Evolutionary conservation across 805 yeast genomes (phyloP), one percentile per base, ranked within the genome.

Genomic region (Saccharomyces kudriavzevii): DNA sequence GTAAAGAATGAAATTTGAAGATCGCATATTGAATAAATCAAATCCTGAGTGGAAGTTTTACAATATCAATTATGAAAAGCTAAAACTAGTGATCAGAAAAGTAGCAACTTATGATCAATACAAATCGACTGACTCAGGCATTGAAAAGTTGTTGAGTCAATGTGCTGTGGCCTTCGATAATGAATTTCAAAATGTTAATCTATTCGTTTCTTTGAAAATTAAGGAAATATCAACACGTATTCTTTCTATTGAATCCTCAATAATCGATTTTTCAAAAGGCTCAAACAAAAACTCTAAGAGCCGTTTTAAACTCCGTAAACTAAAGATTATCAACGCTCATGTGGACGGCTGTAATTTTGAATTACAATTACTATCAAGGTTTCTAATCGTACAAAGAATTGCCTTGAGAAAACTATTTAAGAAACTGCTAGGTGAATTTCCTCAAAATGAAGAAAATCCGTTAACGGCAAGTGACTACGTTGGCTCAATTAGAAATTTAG

Each of bases 1-100:
- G 11, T 35, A 35, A 6, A 35, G 14, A 29, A 91, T 91, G 98
- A 92, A 89, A 71, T 91, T 90, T 69, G 96, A 97, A 50, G 76
- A 81, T 45, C 90, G 86, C 63, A 76, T 91, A 24, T 74, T 79
- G 51, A 82, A 80, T 58, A 77, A 89, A 60, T 86, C 96, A 11
- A 86, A 89, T 25, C 89, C 91, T 1, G 94, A 88, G 72, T 91
- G 98, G 97, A 79, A 80, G 61, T 79, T 81, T 56, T 85, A 88
- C 70, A 89, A 91, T 68, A 76, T 91, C 45, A 90, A 89, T 63
- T 91, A 91, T 70, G 85, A 89, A 59, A 87, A 83, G 40, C 67
- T 91, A 54, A 91, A 90, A 69, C 70, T 71, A 4, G 75, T 78
- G 47, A 88, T 91, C 54, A 78, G 84, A 60, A 65, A 68, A 22